Percentiles rank a stretch among this genome's conserved stretches.
These are phyloP conservation scores for Acer negundo DNA, from an alignment of 345 rosid species.

Conservation along the genomic window DNA sequence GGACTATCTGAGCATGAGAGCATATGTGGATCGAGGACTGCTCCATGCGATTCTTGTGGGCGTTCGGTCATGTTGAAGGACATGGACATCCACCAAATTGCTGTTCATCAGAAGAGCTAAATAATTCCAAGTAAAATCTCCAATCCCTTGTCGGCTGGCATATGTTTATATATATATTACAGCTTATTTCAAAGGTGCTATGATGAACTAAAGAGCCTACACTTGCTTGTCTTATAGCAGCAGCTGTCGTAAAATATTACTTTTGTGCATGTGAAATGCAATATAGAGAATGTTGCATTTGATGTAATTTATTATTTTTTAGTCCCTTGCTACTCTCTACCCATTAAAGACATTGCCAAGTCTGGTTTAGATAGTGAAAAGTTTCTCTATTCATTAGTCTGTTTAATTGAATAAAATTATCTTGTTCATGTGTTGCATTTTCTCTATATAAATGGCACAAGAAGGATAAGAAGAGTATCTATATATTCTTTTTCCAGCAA, in stretches of 20 bases:
- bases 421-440: not conserved
- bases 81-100: slow-evolving; percentile 93
- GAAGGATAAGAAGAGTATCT: not conserved
- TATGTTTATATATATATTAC: not conserved
- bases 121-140: slow-evolving; percentile 9
- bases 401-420: not conserved
- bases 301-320: not conserved
- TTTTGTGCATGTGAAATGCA: slow-evolving; percentile 5
- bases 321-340: not conserved
- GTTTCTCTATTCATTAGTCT: not conserved
- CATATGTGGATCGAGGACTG: slow-evolving; percentile 87
- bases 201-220: slow-evolving; percentile 8
- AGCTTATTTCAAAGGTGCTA: not conserved
- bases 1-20: slow-evolving; percentile 98
- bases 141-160: not conserved
- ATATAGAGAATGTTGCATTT: not conserved
- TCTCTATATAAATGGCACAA: not conserved
- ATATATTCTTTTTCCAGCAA: too few relatives aligned
- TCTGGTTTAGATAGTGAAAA: slow-evolving; percentile 1
- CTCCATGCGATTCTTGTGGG: slow-evolving; percentile 92
- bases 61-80: slow-evolving; percentile 96
- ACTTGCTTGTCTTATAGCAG: not conserved
- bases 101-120: slow-evolving; percentile 79
- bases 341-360: not conserved
- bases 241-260: not conserved